Percentiles rank a stretch among this genome's conserved stretches.
Evolutionary conservation across 495 filamentous ascomycete genomes (phyloP).

Genomic region (Neurospora tetraspora): DNA sequence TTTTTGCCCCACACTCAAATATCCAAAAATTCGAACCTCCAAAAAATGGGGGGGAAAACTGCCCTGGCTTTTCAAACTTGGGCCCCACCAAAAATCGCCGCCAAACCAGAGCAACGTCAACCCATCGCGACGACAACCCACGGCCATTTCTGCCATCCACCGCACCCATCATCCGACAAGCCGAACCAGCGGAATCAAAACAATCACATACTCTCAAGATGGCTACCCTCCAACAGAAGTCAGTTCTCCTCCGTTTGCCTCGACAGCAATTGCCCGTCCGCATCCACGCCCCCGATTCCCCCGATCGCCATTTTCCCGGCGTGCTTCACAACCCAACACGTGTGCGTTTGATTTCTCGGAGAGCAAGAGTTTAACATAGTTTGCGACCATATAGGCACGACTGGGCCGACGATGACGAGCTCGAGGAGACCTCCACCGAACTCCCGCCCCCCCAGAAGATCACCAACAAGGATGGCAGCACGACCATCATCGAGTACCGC

Average conservation of each 20-base stretch:
- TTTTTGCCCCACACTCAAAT: slow-evolving; percentile 30
- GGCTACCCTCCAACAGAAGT: not conserved
- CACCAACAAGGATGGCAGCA: slow-evolving; percentile 94
- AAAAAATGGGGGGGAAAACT: not conserved
- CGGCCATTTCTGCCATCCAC: not conserved
- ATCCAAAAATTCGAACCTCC: slow-evolving; percentile 20
- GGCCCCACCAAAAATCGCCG: slow-evolving; percentile 20
- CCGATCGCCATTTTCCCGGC: not conserved
- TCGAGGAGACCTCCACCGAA: slow-evolving; percentile 70
- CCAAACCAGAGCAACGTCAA: slow-evolving; percentile 4
- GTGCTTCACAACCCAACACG: not conserved
- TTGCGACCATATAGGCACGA: slow-evolving; percentile 34
- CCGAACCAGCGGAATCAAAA: not conserved
- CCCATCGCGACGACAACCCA: not conserved
- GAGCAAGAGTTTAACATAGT: not conserved
- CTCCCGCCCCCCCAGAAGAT: slow-evolving; percentile 80
- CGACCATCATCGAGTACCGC: slow-evolving; percentile 83
- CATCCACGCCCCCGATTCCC: not conserved
- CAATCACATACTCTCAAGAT: not conserved
- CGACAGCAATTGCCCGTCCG: not conserved
- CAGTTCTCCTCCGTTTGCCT: not conserved
- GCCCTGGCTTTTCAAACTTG: slow-evolving; percentile 3
- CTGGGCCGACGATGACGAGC: slow-evolving; percentile 94
- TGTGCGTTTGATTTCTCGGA: not conserved
- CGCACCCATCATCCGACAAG: not conserved